Percentiles rank a stretch among this genome's conserved stretches.
Conservation (phyloP, 1,284 basidiomycete genomes). For the Cystobasidium slooffiae region DNA sequence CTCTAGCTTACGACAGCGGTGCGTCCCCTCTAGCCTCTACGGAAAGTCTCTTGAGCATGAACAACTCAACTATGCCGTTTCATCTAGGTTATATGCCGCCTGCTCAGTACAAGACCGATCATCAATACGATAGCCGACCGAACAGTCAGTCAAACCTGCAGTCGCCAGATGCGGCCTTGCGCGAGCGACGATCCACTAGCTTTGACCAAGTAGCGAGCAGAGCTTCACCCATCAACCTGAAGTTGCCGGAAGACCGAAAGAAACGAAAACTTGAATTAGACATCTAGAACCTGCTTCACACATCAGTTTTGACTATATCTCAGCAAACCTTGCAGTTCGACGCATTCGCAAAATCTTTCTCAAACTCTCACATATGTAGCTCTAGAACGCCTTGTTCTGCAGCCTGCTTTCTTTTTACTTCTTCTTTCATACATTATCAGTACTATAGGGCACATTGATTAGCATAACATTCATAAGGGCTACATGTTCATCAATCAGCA, state of each 20-base stretch:
- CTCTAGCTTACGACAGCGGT: constrained; percentile 18
- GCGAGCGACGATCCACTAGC: constrained; percentile 8
- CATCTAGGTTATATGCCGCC: background rate
- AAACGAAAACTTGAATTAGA: constrained; percentile 3
- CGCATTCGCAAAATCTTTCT: constrained; percentile 76
- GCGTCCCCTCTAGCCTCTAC: constrained; percentile 12
- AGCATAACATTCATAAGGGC: background rate
- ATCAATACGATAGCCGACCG: background rate
- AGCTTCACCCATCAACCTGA: constrained; percentile 12
- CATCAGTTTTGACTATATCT: background rate
- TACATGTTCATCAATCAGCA: too few species aligned
- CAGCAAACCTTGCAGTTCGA: too few species aligned
- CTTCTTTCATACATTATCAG: background rate
- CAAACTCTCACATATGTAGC: constrained; percentile 99
- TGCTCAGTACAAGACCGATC: background rate
- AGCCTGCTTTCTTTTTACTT: constrained; percentile 17
- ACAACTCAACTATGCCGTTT: constrained; percentile 1
- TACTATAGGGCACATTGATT: background rate
- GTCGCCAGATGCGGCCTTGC: background rate
- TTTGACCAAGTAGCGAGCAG: constrained; percentile 13
- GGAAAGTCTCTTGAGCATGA: background rate
- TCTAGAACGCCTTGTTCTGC: constrained; percentile 53
- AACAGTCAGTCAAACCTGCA: background rate
- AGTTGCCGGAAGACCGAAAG: constrained; percentile 24
- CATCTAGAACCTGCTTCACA: background rate